Base-by-base conservation (phyloP, 2,329 filamentous ascomycete genomes). In the Sclerotinia trifoliorum region DNA sequence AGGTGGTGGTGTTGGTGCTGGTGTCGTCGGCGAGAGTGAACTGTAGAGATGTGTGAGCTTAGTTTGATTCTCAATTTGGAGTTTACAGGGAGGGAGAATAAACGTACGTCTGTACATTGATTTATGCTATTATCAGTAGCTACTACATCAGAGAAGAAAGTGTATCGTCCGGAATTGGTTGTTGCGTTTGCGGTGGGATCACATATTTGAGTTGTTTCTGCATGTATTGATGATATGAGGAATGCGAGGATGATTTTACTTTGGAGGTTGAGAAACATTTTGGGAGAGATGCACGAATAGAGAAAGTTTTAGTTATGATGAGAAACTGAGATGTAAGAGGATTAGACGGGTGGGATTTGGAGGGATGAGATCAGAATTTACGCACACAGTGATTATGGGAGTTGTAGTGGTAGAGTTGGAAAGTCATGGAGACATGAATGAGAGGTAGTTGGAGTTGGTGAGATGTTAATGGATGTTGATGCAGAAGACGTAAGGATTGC, bases 81-180 rank as follows among this genome's bases (percentile, higher is more conserved):
- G 26, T 57, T 13, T 6, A 13, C 13, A 15, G 26, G 13, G 35
- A 5, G 13, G 13, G 17, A 7, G 8, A 2, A 24, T 24, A 1
- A 32, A 44, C 55, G 19, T 44, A 62, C 65, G n/a, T 51, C 35
- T 44, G 58, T 62, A 26, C 56, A 62, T 46, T 67, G 65, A 62
- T 29, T 29, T 5, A 48, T 48, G 19, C 39, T 48, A 15, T 46
- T 46, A 24, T 67, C 56, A 1, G 48, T 54, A 17, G 56, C 35
- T 48, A 46, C 19, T 0, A 67, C 26, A 24, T 62, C 35, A 3
- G 56, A 49, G 29, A 52, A 52, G 46, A 61, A 67, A 32, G 65
- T 67, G 5, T 62, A 67, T 62, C 55, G 42, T 62, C 65, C 65
- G 10, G 56, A 62, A 15, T 44, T 46, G 4, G 65, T 54, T 17